phyloP scores from a whole-genome alignment of 2,329 filamentous ascomycete genomes.

The Graphiopsis chlorocephala region DNA sequence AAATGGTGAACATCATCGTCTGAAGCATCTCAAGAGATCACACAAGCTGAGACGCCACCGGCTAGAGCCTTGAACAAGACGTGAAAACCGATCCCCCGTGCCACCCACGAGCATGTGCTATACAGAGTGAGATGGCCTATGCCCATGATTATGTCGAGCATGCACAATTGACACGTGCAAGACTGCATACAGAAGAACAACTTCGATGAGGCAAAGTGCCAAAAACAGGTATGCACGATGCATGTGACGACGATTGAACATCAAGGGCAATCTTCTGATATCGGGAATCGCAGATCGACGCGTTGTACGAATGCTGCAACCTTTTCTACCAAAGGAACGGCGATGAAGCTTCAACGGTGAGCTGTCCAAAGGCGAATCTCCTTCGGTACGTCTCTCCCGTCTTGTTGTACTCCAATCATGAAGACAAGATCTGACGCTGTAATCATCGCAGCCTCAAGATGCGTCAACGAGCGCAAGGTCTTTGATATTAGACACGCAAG shows the following conservation, averaged over 20 bases:
- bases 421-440: background rate
- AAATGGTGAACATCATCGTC: background rate
- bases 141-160: too few relatives aligned
- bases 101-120: slow-evolving; percentile 84
- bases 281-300: slow-evolving; percentile 61
- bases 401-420: background rate
- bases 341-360: slow-evolving; percentile 70
- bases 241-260: background rate
- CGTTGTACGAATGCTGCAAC: slow-evolving; percentile 90
- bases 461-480: slow-evolving; percentile 64
- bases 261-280: background rate
- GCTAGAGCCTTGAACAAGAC: slow-evolving; percentile 58
- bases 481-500: slow-evolving; percentile 17
- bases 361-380: slow-evolving; percentile 80
- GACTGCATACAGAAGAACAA: slow-evolving; percentile 75
- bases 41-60: background rate
- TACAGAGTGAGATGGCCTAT: slow-evolving; percentile 64
- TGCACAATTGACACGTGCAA: background rate
- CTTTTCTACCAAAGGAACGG: slow-evolving; percentile 80
- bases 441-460: slow-evolving; percentile 63
- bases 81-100: slow-evolving; percentile 74
- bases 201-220: slow-evolving; percentile 83
- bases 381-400: slow-evolving; percentile 50
- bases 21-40: background rate
- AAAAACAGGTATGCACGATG: slow-evolving; percentile 46